Evolutionary conservation across 768 basidiomycete species (phyloP), one percentile per base, ranked within the genome.

Genomic region (Amanita pseudoporphyria): DNA sequence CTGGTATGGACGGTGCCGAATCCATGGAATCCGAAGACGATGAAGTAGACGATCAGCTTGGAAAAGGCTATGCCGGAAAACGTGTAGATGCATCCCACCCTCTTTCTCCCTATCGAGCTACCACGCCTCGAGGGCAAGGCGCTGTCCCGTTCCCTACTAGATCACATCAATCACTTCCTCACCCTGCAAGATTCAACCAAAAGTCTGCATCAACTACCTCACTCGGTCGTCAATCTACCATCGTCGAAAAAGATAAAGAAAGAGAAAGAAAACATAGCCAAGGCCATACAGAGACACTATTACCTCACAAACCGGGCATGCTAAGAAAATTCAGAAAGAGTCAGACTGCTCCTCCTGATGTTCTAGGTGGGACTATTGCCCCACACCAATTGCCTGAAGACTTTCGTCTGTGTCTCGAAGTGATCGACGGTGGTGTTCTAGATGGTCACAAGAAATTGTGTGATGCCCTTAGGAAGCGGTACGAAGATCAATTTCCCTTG

Each of bases 401-500:
- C 60, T 62, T 99, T 41, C 78, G 84, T 45, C 74, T 79, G 57
- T 93, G 93, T 58, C 68, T 98, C 6, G 87, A 92, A 62, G 87
- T 91, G 10, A 80, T 95, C 36, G 83, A 91, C 58, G 77, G 79
- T 31, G 87, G 89, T 21, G 88, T 97, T 39, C 72, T 96, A 46
- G 83, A 88, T 36, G 95, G 96, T 1, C 96, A 99, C 65, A 74
- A 84, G 57, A 78, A 82, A 56, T 74, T 99, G 30, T 86, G 82
- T 47, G 86, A 87, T 45, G 87, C 87, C 18, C 66, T 99, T 57
- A 79, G 78, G 61, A 93, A 88, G 67, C 76, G 93, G 36, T 98
- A 97, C 55, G 92, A 95, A 49, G 91, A 96, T 57, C 94, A 97
- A 56, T 98, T 87, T 61, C 94, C 94, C 12, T 75, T 97, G 31